Evolutionary conservation across 2,329 filamentous ascomycete genomes (phyloP).

Genomic region (Penicillium sp.): DNA sequence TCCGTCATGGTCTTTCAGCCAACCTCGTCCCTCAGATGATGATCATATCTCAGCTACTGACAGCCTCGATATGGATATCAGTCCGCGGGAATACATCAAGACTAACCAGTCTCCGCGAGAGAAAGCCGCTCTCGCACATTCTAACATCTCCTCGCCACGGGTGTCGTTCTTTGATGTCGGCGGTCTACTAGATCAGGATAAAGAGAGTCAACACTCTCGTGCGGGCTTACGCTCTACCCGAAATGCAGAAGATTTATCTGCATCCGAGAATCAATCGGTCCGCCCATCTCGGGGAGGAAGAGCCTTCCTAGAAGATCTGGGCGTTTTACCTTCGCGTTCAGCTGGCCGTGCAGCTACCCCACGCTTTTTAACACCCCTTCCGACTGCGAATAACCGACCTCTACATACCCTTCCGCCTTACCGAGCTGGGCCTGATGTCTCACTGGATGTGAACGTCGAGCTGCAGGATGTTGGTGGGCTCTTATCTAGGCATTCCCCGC

Average conservation of each 20-base stretch:
- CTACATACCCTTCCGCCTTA: constrained; percentile 18
- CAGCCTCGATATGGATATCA: constrained; percentile 34
- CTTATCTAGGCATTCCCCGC: constrained; percentile 15
- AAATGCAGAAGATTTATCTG: constrained; percentile 4
- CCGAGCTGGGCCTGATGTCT: constrained; percentile 20
- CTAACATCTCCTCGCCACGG: constrained; percentile 51
- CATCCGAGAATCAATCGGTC: neutral
- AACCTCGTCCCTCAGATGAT: constrained; percentile 27
- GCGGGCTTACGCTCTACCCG: constrained; percentile 2
- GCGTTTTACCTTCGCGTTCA: constrained; percentile 19
- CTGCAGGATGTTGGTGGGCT: constrained; percentile 48
- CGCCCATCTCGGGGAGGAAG: constrained; percentile 23
- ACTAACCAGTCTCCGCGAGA: constrained; percentile 28
- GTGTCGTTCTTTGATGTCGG: constrained; percentile 87
- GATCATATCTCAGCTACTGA: constrained; percentile 29
- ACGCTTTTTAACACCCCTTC: neutral
- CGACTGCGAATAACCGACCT: neutral
- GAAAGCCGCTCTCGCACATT: constrained; percentile 39
- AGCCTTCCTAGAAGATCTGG: constrained; percentile 36
- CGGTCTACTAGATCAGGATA: constrained; percentile 61
- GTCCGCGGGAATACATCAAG: constrained; percentile 36
- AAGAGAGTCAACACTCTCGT: neutral
- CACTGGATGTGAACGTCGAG: constrained; percentile 28
- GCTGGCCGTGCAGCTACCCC: neutral
- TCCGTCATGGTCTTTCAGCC: constrained; percentile 34